Conservation (phyloP, 1,284 basidiomycete species). For the Puccinia triticina region DNA sequence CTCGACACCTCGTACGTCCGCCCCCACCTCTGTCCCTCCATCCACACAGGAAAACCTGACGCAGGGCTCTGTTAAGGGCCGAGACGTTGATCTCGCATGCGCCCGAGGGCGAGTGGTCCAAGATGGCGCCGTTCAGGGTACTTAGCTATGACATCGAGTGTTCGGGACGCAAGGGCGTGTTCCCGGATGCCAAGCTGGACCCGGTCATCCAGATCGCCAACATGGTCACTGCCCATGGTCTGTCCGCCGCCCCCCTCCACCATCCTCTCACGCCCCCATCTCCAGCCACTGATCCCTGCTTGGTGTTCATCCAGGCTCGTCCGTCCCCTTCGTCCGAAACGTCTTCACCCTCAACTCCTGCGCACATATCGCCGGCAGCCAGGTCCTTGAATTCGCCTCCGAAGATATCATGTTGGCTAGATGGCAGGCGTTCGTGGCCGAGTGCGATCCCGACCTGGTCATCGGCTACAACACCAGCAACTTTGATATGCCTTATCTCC, state of each 20-base stretch:
- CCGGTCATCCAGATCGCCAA: constrained; percentile 96
- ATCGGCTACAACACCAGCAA: constrained; percentile 90
- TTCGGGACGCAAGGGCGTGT: constrained; percentile 90
- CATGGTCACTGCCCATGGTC: constrained; percentile 94
- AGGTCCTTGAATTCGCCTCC: constrained; percentile 80
- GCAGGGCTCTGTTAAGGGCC: constrained; percentile 66
- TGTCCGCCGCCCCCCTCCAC: constrained; percentile 51
- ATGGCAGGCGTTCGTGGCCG: constrained; percentile 82
- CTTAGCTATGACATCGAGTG: constrained; percentile 97
- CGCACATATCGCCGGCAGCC: constrained; percentile 88
- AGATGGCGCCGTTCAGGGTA: constrained; percentile 83
- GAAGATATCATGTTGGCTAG: constrained; percentile 73
- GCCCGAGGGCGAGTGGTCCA: constrained; percentile 85
- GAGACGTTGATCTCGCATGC: constrained; percentile 81
- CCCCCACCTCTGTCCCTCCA: background rate
- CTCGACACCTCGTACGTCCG: constrained; percentile 70
- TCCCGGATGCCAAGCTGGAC: constrained; percentile 82
- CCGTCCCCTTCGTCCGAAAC: constrained; percentile 87
- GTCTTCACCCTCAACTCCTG: constrained; percentile 94
- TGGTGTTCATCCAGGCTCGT: constrained; percentile 70
- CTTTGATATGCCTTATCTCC: constrained; percentile 91
- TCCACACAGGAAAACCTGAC: background rate
- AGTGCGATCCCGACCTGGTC: constrained; percentile 87
- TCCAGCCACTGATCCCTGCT: background rate
- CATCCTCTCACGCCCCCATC: no score